Percentiles rank a stretch among this genome's conserved stretches.
phyloP scores from a whole-genome alignment of 2,329 filamentous ascomycete genomes.

The Stachybotrys echinatus region DNA sequence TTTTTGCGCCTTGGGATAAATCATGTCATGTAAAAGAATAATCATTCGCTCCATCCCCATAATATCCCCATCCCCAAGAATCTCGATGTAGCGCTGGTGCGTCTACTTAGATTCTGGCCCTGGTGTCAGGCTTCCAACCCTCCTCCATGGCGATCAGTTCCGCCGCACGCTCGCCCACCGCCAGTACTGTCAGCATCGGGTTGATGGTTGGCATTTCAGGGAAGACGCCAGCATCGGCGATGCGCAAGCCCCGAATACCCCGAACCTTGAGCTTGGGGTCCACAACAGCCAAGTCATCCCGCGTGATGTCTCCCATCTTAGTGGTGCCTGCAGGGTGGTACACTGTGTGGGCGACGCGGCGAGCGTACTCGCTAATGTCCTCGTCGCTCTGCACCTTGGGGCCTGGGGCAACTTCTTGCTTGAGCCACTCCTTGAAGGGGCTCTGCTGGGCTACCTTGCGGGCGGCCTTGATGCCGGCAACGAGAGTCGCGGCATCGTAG shows the following conservation, averaged over 20 bases:
- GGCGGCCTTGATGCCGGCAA: constrained; percentile 71
- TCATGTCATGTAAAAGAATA: too few relatives aligned
- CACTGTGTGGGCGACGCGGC: constrained; percentile 78
- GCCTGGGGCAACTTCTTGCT: constrained; percentile 75
- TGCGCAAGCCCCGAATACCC: constrained; percentile 67
- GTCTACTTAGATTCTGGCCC: background rate
- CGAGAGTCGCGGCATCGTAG: constrained; percentile 78
- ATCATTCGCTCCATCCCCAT: too few relatives aligned
- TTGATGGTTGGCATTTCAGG: constrained; percentile 83
- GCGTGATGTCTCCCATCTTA: constrained; percentile 74
- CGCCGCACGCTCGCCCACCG: constrained; percentile 76
- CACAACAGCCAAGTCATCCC: constrained; percentile 73
- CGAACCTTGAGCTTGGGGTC: constrained; percentile 67
- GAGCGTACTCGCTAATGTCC: constrained; percentile 74
- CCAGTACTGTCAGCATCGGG: constrained; percentile 85
- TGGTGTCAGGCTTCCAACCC: constrained; percentile 33
- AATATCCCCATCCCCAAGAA: too few relatives aligned
- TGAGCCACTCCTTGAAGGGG: constrained; percentile 79
- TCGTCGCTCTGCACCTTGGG: constrained; percentile 70
- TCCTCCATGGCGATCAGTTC: constrained; percentile 73
- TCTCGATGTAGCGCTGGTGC: too few relatives aligned
- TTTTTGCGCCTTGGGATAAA: too few relatives aligned
- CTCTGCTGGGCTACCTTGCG: constrained; percentile 68
- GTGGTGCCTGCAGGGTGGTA: constrained; percentile 88
- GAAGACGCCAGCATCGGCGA: constrained; percentile 84